Base-by-base conservation (phyloP, 1,284 basidiomycete genomes). In the Melampsora abietis-canadensis region DNA sequence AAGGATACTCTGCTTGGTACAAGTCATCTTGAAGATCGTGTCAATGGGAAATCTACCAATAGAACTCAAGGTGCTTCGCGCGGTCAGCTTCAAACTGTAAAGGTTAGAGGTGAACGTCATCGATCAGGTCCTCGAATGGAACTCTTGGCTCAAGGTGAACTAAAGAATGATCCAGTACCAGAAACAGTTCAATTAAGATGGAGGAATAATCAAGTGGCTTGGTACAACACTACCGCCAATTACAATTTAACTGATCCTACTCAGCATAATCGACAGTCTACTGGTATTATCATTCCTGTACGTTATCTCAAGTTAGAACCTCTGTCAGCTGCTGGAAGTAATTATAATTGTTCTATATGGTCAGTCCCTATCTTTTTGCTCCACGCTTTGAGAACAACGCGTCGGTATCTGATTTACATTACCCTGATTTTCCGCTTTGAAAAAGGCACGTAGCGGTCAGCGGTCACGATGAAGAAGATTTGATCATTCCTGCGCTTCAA, bases 271-370 rank as follows among this genome's bases (percentile, higher is more conserved):
- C 51, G 14, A 1, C 31, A 59, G 46, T 31, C 59, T n/a, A 48
- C 44, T 6, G 30, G 60, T 24, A 54, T 75, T 27, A 51, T 67
- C 44, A 37, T 75, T 10, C 72, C 72, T 12, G 31, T 75, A 40
- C 54, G 72, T 40, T 75, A 75, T 66, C 57, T 75, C 27, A 75
- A 75, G 30, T 61, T 75, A 6, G 72, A 75, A 34, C 72, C 72
- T 59, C 34, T 75, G 31, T 67, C 72, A 47, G 64, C 72, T 61
- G 66, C 65, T 51, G 72, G 72, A 17, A 61, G 54, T 19, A 66
- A 75, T 47, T 75, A 75, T 30, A 75, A 75, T 63, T 75, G 72
- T 46, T 75, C 72, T 12, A 75, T 75, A 40, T 75, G 72, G 72
- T 75, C 47, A 59, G 48, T 60, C n/a, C 10, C 19, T 10, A 48